Conservation (phyloP, 2,329 filamentous ascomycete genomes). For the Incumbomyces lentus region DNA sequence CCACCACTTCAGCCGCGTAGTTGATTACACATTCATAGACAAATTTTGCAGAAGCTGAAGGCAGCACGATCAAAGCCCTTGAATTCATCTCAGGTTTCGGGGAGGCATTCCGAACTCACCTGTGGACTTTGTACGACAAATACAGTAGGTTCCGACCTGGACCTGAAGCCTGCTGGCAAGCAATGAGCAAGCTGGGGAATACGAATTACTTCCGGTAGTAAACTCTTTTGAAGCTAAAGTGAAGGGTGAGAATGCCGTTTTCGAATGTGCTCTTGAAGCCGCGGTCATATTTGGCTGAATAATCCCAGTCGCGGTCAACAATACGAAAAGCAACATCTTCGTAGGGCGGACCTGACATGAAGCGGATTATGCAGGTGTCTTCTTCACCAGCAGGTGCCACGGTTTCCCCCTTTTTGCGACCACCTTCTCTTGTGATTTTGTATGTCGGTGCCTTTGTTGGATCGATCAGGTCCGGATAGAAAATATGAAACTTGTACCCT, state of each 20-base stretch:
- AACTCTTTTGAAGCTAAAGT: slow-evolving; percentile 97
- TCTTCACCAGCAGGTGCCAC: slow-evolving; percentile 90
- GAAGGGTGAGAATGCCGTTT: slow-evolving; percentile 91
- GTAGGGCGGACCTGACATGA: slow-evolving; percentile 90
- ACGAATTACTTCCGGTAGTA: slow-evolving; percentile 39
- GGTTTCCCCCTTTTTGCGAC: slow-evolving; percentile 78
- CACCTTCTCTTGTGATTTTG: slow-evolving; percentile 87
- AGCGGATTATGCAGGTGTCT: slow-evolving; percentile 92
- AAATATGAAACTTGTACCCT: slow-evolving; percentile 99
- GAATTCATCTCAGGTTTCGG: neutral
- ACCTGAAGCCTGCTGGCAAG: neutral
- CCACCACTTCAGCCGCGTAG: too few species aligned
- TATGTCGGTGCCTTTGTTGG: slow-evolving; percentile 91
- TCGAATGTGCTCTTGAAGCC: slow-evolving; percentile 96
- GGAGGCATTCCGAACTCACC: slow-evolving; percentile 8
- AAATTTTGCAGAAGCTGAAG: neutral
- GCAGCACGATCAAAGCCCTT: neutral
- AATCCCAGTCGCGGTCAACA: slow-evolving; percentile 98
- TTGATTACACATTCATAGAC: too few species aligned
- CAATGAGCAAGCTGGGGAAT: neutral
- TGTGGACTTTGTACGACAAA: neutral
- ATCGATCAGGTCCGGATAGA: slow-evolving; percentile 94
- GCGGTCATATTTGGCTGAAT: slow-evolving; percentile 85
- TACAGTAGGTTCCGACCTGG: neutral
- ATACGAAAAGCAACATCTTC: slow-evolving; percentile 96